These are phyloP conservation scores for Debaryomyces tyrocola DNA, from an alignment of 805 yeast species.

Conservation along the genomic window DNA sequence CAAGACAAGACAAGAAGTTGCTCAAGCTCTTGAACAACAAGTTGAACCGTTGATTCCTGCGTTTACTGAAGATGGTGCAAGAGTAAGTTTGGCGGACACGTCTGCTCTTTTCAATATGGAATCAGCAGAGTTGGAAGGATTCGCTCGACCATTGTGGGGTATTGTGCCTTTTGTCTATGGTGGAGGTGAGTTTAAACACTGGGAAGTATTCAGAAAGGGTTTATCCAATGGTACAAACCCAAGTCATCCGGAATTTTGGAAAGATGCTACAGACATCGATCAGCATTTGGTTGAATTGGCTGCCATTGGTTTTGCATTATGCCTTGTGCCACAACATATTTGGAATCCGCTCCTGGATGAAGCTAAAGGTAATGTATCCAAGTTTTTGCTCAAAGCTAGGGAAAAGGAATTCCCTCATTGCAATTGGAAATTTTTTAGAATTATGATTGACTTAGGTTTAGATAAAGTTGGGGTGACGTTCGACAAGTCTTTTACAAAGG, in stretches of 20 bases:
- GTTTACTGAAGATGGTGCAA: conserved; percentile 9
- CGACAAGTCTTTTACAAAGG: conserved; percentile 10
- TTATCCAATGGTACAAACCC: conserved; percentile 26
- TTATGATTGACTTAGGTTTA: conserved; percentile 25
- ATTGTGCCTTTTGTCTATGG: conserved; percentile 23
- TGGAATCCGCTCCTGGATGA: conserved; percentile 22
- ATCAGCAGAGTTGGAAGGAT: conserved; percentile 27
- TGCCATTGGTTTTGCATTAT: conserved; percentile 24
- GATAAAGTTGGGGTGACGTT: conserved; percentile 16
- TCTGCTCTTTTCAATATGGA: conserved; percentile 21
- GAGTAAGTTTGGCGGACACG: conserved; percentile 16
- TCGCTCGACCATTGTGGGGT: conserved; percentile 30
- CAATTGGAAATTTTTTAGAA: conserved; percentile 30
- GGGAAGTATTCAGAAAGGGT: conserved; percentile 22
- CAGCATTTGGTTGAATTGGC: conserved; percentile 29
- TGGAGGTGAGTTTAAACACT: conserved; percentile 17
- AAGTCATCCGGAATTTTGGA: conserved; percentile 25
- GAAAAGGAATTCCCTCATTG: conserved; percentile 12
- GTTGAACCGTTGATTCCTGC: conserved; percentile 11
- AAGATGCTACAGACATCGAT: conserved; percentile 14
- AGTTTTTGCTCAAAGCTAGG: conserved; percentile 16
- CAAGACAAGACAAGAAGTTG: conserved; percentile 6
- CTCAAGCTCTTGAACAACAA: conserved; percentile 3
- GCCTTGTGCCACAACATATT: conserved; percentile 18
- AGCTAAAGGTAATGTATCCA: conserved; percentile 14